phyloP scores from a whole-genome alignment of 2,329 filamentous ascomycete species.

The Nemania bipapillata region DNA sequence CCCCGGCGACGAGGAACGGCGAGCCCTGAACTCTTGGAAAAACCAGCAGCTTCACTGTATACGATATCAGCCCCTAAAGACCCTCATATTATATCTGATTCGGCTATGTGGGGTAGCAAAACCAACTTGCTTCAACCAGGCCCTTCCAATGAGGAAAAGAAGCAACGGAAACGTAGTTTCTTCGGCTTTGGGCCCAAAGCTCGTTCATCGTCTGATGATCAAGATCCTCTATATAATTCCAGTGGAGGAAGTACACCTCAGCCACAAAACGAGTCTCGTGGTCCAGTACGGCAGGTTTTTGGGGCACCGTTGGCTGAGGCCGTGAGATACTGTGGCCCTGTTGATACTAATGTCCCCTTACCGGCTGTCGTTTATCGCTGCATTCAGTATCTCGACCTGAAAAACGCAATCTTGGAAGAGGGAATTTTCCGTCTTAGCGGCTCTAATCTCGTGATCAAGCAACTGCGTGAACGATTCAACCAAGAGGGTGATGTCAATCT shows the following conservation, averaged over 20 bases:
- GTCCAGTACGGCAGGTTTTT: constrained; percentile 77
- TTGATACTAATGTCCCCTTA: constrained; percentile 77
- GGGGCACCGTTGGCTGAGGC: constrained; percentile 87
- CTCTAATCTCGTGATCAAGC: constrained; percentile 94
- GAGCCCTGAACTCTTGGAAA: constrained; percentile 48
- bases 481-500: constrained; percentile 90
- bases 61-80: constrained; percentile 88
- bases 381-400: constrained; percentile 88
- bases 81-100: constrained; percentile 82
- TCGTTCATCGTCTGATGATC: constrained; percentile 67
- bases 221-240: constrained; percentile 65
- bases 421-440: constrained; percentile 97
- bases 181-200: constrained; percentile 74
- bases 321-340: constrained; percentile 80
- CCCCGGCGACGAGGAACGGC: constrained; percentile 49
- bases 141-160: constrained; percentile 76
- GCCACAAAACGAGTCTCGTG: constrained; percentile 57
- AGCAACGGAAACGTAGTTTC: constrained; percentile 81
- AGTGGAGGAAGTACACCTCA: constrained; percentile 56
- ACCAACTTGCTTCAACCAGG: constrained; percentile 61
- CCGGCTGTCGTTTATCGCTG: constrained; percentile 95
- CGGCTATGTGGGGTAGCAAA: constrained; percentile 87
- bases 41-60: constrained; percentile 56
- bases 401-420: constrained; percentile 85
- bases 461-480: constrained; percentile 91